A percentile compares a stretch with the other conserved stretches of the same genome.
phyloP scores from a whole-genome alignment of 106 monocot species.

The Iris macrosiphon region DNA sequence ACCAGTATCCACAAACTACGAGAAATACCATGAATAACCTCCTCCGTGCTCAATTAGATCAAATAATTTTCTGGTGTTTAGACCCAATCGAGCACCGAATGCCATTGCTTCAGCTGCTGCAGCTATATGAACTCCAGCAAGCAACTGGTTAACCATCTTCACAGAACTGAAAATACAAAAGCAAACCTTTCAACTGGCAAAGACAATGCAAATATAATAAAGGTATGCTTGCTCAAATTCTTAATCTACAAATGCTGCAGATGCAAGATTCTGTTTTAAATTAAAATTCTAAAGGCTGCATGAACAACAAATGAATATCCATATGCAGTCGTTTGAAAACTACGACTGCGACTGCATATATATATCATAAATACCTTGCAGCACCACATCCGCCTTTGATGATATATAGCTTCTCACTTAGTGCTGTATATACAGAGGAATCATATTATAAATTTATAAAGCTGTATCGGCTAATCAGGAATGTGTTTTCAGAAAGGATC shows the following conservation, averaged over 20 bases:
- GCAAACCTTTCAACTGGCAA: background rate
- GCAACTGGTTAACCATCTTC: slow-evolving; percentile 97
- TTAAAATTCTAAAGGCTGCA: background rate
- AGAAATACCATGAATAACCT: slow-evolving; percentile 83
- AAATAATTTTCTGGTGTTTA: slow-evolving; percentile 64
- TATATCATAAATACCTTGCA: slow-evolving; percentile 57
- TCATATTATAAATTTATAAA: slow-evolving; percentile 1
- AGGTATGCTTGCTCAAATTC: background rate
- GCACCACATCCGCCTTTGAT: slow-evolving; percentile 97
- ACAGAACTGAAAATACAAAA: slow-evolving; percentile 56
- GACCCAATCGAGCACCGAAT: slow-evolving; percentile 69
- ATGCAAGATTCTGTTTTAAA: background rate
- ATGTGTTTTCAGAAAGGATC: background rate
- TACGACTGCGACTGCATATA: background rate
- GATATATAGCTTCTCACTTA: slow-evolving; percentile 95
- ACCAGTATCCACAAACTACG: too few relatives aligned
- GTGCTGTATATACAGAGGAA: slow-evolving; percentile 40
- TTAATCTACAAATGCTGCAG: too few relatives aligned
- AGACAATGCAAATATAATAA: too few relatives aligned
- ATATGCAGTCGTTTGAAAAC: background rate
- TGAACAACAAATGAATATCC: background rate
- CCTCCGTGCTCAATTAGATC: slow-evolving; percentile 56
- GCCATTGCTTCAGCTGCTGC: slow-evolving; percentile 96
- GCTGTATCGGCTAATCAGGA: background rate
- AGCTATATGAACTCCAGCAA: slow-evolving; percentile 98